Evolutionary conservation across 352 stramenopile species (phyloP), one percentile per base, ranked within the genome.

Genomic region (Phytophthora fragariaefolia): DNA sequence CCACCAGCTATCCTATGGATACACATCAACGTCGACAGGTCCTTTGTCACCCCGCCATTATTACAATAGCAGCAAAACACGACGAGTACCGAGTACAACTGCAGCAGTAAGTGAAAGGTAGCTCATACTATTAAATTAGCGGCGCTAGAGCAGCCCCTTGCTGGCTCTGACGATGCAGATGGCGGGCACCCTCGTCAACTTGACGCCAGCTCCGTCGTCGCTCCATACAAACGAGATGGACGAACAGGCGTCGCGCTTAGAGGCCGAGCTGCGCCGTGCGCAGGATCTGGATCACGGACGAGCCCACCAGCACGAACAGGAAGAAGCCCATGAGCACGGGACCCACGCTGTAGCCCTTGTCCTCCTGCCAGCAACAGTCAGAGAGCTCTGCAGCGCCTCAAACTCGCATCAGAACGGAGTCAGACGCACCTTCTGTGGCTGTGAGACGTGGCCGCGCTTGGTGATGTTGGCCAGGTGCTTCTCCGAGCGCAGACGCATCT

Each of bases 391-490:
- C n/a, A 13, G 36, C 24, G 52, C 24, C 46, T 26, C 1, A n/a
- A n/a, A 38, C 24, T 60, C 32, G 58, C 17, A 40, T 26, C 26
- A 32, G 49, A 47, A 20, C 4, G 4, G n/a, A 32, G 28, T 50
- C 15, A 64, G 52, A 5, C 77, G 23, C 53, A 96, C 88, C 85
- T 93, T 91, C 40, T 90, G 76, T 1, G 83, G 73, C 74, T 93
- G 82, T 28, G 82, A 84, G n/a, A 96, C 85, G 13, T 82, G 70
- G 0, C 88, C 88, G 23, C 88, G 86, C 80, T 96, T 95, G 47
- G 86, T 96, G 79, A 96, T 95, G 74, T 96, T 96, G 64, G 71
- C 66, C 66, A 83, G 71, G 79, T 96, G 88, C 79, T 96, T 96
- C 61, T 95, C 86, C 18, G 82, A 94, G 75, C 88, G 88, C 57